These are phyloP conservation scores for Alternaria sp. DNA, from an alignment of 2,329 filamentous ascomycete genomes.

Conservation along the genomic window DNA sequence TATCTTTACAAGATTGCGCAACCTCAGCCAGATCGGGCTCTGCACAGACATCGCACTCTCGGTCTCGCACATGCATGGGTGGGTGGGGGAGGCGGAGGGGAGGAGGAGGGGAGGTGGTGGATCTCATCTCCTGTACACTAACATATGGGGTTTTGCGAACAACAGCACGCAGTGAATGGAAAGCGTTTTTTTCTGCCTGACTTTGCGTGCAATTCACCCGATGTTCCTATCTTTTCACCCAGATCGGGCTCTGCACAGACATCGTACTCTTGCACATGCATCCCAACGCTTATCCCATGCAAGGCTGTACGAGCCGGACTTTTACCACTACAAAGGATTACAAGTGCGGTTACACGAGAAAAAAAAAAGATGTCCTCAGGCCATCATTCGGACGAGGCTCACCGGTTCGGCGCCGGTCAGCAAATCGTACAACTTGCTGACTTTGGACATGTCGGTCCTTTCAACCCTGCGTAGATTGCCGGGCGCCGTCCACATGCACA, in stretches of 20 bases:
- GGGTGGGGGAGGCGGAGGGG: too few relatives aligned
- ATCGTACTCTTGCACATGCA: slow-evolving; percentile 1
- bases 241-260: neutral
- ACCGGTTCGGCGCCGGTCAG: neutral
- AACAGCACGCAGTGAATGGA: too few relatives aligned
- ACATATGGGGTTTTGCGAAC: too few relatives aligned
- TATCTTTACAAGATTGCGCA: neutral
- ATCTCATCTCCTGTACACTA: too few relatives aligned
- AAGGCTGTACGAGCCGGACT: slow-evolving; percentile 3
- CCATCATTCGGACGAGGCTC: neutral
- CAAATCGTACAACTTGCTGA: neutral
- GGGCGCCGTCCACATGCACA: neutral
- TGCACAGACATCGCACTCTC: slow-evolving; percentile 3
- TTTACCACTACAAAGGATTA: neutral
- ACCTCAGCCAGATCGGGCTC: neutral
- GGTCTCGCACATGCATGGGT: neutral
- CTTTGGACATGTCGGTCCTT: neutral
- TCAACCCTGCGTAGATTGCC: neutral
- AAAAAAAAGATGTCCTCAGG: neutral
- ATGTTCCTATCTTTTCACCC: neutral
- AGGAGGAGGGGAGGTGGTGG: too few relatives aligned
- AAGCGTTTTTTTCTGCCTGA: too few relatives aligned
- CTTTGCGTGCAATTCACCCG: neutral
- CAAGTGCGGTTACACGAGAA: neutral
- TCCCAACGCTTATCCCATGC: neutral